These are phyloP conservation scores for Cyberlindnera mississippiensis DNA, from an alignment of 805 yeast species.

Conservation along the genomic window DNA sequence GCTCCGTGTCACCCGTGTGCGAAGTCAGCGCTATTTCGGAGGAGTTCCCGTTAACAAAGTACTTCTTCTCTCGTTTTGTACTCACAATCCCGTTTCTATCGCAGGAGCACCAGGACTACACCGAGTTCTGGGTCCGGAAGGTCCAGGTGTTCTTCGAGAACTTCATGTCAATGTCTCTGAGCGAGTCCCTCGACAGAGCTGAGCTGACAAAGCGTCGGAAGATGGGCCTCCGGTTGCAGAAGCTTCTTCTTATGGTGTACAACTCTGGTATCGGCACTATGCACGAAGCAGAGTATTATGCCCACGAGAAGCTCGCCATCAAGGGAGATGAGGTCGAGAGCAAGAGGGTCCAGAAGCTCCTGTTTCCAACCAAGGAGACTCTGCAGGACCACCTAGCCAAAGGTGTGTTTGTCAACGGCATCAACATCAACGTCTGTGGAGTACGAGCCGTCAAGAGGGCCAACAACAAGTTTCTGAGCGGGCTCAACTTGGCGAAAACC, in stretches of 20 bases:
- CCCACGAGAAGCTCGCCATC: conserved; percentile 29
- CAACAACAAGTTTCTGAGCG: conserved; percentile 25
- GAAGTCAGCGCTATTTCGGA: conserved; percentile 16
- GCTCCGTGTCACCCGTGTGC: not conserved
- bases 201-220: conserved; percentile 70
- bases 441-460: conserved; percentile 40
- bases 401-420: conserved; percentile 45
- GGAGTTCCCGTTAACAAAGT: conserved; percentile 64
- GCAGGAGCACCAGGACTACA: conserved; percentile 35
- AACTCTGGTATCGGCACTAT: conserved; percentile 69
- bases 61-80: conserved; percentile 58
- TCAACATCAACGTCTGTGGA: conserved; percentile 64
- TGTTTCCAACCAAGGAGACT: conserved; percentile 40
- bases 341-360: conserved; percentile 30
- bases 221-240: conserved; percentile 54
- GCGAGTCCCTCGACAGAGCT: conserved; percentile 70
- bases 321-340: conserved; percentile 28
- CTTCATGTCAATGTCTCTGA: conserved; percentile 67
- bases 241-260: conserved; percentile 61
- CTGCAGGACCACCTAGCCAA: conserved; percentile 30
- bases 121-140: conserved; percentile 73
- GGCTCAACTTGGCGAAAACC: conserved; percentile 17
- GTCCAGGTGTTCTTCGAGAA: conserved; percentile 81
- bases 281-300: conserved; percentile 49
- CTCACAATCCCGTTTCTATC: conserved; percentile 74